Base-by-base conservation (phyloP, 2,329 filamentous ascomycete species). In the Talaromyces sp. region DNA sequence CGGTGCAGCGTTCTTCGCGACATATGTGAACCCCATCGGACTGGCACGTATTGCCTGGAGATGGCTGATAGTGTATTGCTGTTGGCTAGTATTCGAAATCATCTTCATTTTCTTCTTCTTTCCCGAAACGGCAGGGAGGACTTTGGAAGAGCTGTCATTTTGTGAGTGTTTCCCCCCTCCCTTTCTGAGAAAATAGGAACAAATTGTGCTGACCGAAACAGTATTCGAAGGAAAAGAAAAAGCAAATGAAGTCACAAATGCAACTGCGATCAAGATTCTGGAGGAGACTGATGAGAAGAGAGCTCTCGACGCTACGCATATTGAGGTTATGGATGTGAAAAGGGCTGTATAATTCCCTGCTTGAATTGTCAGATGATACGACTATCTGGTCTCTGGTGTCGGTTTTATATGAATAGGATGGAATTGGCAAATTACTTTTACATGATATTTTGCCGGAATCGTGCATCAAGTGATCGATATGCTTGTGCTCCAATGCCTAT, bases 1-100 rank as follows among this genome's bases (percentile, higher is more conserved):
- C 61, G 70, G 77, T 3, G 82, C 81, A n/a, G 74, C 76, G 13
- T 85, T 85, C 75, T 81, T 82, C 72, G 83, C 81, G 63, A 78
- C 76, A 1, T 84, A 79, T 59, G 77, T 82, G 62, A 83, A 82
- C 68, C 81, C 81, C 0, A 78, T 83, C 35, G 81, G 76, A 17
- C 67, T 84, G 17, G 71, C 78, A 19, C 74, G 70, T 11, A 78
- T 80, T 37, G 66, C 69, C 5, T 83, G 81, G 81, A 81, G 75
- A 62, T 83, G 77, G 70, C 73, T 81, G 22, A 70, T 81, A 52
- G 78, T 78, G 52, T 83, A 82, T 68, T 80, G 76, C 66, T 75
- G 74, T 63, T 80, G 75, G 77, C 71, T 83, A 41, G 71, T 67
- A 0, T 77, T 80, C 61, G 80, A 82, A 56, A 70, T 82, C 35